A percentile compares a stretch with the other conserved stretches of the same genome.
Evolutionary conservation across 176 grass and related monocot species (phyloP).

Genomic region (Ananas comosus): DNA sequence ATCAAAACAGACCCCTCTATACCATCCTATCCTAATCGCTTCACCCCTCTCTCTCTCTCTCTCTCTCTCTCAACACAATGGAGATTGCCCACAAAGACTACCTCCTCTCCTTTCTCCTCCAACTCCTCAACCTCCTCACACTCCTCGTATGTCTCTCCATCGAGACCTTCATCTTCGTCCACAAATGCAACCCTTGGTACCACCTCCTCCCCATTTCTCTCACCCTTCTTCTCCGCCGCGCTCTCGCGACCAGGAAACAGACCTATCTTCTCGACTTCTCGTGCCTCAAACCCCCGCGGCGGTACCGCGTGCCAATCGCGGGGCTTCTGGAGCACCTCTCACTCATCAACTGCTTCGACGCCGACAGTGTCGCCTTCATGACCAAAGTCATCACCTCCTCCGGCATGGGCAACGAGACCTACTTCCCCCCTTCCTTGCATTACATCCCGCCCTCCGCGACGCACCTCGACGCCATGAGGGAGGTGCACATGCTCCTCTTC

Average conservation of each 20-base stretch:
- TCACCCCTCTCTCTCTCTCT: no score
- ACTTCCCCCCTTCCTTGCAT: constrained; percentile 49
- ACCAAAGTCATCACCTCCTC: constrained; percentile 37
- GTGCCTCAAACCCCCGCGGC: constrained; percentile 45
- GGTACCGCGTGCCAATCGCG: constrained; percentile 33
- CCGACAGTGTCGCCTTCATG: constrained; percentile 66
- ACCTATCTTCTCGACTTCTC: constrained; percentile 51
- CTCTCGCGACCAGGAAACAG: not conserved
- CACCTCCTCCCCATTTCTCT: constrained; percentile 33
- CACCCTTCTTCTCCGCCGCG: constrained; percentile 22
- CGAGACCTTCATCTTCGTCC: constrained; percentile 18
- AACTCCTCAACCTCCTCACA: not conserved
- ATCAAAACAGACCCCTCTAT: no score
- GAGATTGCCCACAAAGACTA: constrained; percentile 44
- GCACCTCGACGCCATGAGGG: constrained; percentile 30
- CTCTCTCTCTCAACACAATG: constrained; percentile 14
- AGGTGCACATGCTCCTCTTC: constrained; percentile 45
- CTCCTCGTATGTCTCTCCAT: constrained; percentile 35
- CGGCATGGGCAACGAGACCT: constrained; percentile 82
- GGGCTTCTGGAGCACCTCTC: constrained; percentile 40
- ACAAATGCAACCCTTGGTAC: not conserved
- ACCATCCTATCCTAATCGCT: no score
- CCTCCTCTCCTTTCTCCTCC: constrained; percentile 26
- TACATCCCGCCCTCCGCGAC: constrained; percentile 37
- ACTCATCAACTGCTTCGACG: constrained; percentile 60